Conservation (phyloP, 2,329 filamentous ascomycete species). For the Penicillium sp. region DNA sequence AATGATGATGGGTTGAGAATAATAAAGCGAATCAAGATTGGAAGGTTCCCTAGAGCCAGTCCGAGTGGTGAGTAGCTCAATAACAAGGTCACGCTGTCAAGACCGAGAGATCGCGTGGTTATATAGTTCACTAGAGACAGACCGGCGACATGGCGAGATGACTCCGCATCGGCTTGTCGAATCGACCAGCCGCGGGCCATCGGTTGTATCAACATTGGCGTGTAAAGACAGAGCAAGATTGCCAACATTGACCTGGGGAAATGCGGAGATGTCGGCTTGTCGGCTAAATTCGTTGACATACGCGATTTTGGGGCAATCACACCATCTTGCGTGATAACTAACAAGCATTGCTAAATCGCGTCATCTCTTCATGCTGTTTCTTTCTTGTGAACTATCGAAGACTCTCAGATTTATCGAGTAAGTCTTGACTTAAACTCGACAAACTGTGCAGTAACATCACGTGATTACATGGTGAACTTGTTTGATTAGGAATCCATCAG, state of each 20-base stretch:
- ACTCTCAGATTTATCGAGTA: too few species aligned
- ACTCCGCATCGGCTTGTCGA: constrained; percentile 13
- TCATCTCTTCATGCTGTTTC: not conserved
- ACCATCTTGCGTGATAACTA: constrained; percentile 2
- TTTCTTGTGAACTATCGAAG: too few species aligned
- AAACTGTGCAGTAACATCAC: too few species aligned
- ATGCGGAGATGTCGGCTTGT: constrained; percentile 6
- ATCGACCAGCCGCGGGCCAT: constrained; percentile 3
- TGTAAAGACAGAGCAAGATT: not conserved
- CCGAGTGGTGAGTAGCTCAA: not conserved
- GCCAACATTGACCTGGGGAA: not conserved
- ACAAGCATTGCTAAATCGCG: not conserved
- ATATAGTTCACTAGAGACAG: constrained; percentile 5
- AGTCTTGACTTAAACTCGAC: too few species aligned
- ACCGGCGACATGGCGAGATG: not conserved
- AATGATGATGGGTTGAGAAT: not conserved
- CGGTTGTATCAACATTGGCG: not conserved
- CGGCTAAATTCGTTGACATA: constrained; percentile 8
- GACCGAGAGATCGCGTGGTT: not conserved
- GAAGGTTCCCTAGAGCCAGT: not conserved
- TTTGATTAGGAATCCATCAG: too few species aligned
- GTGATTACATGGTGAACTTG: too few species aligned
- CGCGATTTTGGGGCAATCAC: constrained; percentile 8
- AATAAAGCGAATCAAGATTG: not conserved
- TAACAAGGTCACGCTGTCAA: not conserved